These are phyloP conservation scores for Inga leiocalycina DNA, from an alignment of 306 rosid species.

Conservation along the genomic window DNA sequence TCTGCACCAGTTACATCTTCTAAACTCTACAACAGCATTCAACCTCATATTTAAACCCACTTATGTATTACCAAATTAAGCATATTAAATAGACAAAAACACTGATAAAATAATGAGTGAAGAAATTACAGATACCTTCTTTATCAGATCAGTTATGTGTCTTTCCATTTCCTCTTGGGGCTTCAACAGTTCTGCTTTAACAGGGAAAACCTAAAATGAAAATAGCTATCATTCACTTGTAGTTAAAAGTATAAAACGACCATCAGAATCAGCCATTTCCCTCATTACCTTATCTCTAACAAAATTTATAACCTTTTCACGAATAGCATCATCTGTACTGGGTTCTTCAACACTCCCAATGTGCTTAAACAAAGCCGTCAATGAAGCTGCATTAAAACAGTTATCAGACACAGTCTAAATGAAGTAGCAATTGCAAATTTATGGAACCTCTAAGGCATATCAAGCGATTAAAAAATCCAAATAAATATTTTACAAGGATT, in stretches of 20 bases:
- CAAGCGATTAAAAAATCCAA: conserved; percentile 1
- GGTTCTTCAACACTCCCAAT: conserved; percentile 88
- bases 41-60: conserved; percentile 30
- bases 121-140: conserved; percentile 58
- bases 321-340: conserved; percentile 74
- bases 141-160: conserved; percentile 94
- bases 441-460: conserved; percentile 10
- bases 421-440: conserved; percentile 11
- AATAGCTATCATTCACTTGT: conserved; percentile 30
- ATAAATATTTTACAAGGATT: not conserved
- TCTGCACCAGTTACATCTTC: conserved; percentile 96
- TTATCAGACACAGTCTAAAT: conserved; percentile 32
- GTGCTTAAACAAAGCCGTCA: conserved; percentile 98
- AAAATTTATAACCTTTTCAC: conserved; percentile 93
- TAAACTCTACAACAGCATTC: conserved; percentile 65
- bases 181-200: conserved; percentile 85
- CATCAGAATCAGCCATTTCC: conserved; percentile 9
- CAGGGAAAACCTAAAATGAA: conserved; percentile 79
- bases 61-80: not conserved
- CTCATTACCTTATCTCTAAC: conserved; percentile 84
- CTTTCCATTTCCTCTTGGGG: conserved; percentile 99
- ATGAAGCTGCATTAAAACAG: conserved; percentile 77
- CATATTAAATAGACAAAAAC: conserved; percentile 8
- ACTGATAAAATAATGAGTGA: conserved; percentile 26
- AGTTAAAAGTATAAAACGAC: conserved; percentile 21